These are phyloP conservation scores for Cynara cardunculus DNA, from an alignment of 129 eudicot genomes.

Conservation along the genomic window DNA sequence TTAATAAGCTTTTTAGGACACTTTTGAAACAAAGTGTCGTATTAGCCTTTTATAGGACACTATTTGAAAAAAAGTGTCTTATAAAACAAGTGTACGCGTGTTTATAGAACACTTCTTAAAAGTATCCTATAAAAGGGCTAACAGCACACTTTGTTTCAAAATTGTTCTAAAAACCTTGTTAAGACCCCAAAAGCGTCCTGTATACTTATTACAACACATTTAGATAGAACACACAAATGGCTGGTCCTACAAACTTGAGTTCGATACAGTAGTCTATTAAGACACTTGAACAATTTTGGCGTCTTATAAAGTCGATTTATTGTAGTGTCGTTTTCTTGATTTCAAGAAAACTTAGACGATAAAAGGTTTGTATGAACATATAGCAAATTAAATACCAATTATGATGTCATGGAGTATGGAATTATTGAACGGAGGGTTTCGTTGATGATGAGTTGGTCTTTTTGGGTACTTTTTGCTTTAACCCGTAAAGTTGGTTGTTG, in stretches of 20 bases:
- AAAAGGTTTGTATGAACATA: not conserved
- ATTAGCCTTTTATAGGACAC: not conserved
- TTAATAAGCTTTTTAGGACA: not conserved
- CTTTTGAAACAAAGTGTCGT: not conserved
- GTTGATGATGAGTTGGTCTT: not conserved
- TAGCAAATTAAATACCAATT: not conserved
- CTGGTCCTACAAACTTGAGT: not conserved
- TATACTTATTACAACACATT: not conserved
- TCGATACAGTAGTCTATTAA: not conserved
- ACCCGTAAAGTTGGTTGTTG: not conserved
- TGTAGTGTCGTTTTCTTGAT: not conserved
- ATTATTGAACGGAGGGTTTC: not conserved
- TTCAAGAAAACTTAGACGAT: not conserved
- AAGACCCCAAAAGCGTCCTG: not conserved
- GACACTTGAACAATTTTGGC: no score
- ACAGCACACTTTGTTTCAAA: no score
- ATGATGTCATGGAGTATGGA: not conserved
- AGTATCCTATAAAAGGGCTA: not conserved
- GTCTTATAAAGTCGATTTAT: not conserved
- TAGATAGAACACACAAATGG: not conserved
- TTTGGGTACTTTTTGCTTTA: not conserved
- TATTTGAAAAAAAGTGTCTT: no score
- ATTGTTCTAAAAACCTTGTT: not conserved
- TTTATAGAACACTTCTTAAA: not conserved
- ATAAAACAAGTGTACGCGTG: no score